A percentile compares a stretch with the other conserved stretches of the same genome.
Conservation (phyloP, 1,284 basidiomycete genomes). For the Cerrena zonata region DNA sequence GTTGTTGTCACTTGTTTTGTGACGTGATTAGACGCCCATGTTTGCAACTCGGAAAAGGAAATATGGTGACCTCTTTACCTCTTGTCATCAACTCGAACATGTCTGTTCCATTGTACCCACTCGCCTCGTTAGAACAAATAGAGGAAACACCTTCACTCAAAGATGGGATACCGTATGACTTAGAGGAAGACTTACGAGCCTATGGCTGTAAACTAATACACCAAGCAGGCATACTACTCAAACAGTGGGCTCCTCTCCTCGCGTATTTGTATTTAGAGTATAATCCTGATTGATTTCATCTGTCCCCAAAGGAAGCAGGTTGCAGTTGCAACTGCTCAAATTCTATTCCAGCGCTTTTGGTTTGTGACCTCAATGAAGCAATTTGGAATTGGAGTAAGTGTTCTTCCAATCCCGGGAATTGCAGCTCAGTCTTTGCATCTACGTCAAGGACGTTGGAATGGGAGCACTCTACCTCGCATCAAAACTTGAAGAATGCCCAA, state of each 20-base stretch:
- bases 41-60: not conserved
- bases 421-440: slow-evolving; percentile 2
- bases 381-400: slow-evolving; percentile 81
- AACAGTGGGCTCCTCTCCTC: slow-evolving; percentile 55
- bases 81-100: slow-evolving; percentile 22
- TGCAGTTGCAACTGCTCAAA: slow-evolving; percentile 92
- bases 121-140: slow-evolving; percentile 79
- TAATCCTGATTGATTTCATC: slow-evolving; percentile 6
- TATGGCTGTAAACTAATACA: slow-evolving; percentile 92
- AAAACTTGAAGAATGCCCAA: slow-evolving; percentile 90
- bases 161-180: slow-evolving; percentile 74
- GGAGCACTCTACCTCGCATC: slow-evolving; percentile 91
- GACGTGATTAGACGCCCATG: not conserved
- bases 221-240: slow-evolving; percentile 85
- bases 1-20: not conserved
- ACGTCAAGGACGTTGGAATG: slow-evolving; percentile 79
- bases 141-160: slow-evolving; percentile 71
- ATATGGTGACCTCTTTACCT: not conserved
- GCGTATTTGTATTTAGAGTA: not conserved
- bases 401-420: slow-evolving; percentile 2
- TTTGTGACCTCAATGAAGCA: slow-evolving; percentile 91
- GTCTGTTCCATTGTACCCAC: slow-evolving; percentile 68
- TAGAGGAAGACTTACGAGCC: slow-evolving; percentile 83
- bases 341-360: slow-evolving; percentile 95
- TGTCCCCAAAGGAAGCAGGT: slow-evolving; percentile 76